Conservation (phyloP, 371 early-diverging fungal species). For the Vairimorpha ceranae region DNA sequence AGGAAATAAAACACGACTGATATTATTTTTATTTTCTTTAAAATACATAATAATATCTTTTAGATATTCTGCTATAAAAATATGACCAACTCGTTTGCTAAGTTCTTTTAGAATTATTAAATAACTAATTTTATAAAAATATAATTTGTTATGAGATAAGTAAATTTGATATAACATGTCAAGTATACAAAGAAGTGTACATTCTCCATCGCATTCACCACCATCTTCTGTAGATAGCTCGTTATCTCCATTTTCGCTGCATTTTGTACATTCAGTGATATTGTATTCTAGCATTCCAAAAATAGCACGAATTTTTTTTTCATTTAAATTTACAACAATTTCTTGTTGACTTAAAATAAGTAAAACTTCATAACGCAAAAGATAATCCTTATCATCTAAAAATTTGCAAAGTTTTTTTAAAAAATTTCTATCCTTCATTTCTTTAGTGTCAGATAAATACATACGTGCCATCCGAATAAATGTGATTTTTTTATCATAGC, state of each 20-base stretch:
- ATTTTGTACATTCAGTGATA: conserved; percentile 19
- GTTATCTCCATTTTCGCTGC: neutral
- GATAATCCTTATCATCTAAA: neutral
- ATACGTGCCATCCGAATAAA: neutral
- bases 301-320: conserved; percentile 29
- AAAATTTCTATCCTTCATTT: conserved; percentile 4
- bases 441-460: neutral
- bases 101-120: conserved; percentile 18
- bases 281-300: conserved; percentile 43
- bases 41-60: neutral
- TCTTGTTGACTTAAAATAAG: neutral
- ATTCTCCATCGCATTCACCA: conserved; percentile 3
- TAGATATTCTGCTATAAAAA: conserved; percentile 8
- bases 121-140: conserved; percentile 46
- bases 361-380: conserved; percentile 7
- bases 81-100: neutral
- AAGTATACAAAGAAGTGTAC: conserved; percentile 15
- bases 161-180: conserved; percentile 28
- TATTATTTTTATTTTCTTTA: conserved; percentile 4
- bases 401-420: conserved; percentile 10
- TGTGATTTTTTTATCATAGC: neutral
- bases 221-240: no score
- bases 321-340: neutral
- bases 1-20: conserved; percentile 25
- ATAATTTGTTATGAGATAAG: neutral